Evolutionary conservation across 257 asterid genomes (phyloP).

Genomic region (Solanum habrochaites): DNA sequence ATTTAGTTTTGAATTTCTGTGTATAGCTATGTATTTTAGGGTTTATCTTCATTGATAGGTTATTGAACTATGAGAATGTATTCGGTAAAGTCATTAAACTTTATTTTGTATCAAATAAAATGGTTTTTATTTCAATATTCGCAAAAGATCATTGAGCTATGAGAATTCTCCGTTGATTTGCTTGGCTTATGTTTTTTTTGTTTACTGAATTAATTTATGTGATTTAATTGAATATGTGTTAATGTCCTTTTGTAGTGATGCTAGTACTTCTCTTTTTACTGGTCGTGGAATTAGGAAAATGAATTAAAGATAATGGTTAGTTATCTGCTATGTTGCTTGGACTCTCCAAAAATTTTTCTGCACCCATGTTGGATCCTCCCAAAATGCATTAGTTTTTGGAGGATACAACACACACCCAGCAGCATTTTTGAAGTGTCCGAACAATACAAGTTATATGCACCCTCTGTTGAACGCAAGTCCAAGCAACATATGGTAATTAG

Average conservation of each 20-base stretch:
- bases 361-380: background rate
- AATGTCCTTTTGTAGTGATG: background rate
- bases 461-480: too few species aligned
- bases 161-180: background rate
- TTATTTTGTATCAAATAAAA: background rate
- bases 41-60: background rate
- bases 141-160: background rate
- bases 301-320: background rate
- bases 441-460: background rate
- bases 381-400: background rate
- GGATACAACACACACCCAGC: background rate
- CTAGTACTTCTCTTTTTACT: background rate
- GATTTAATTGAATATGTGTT: background rate
- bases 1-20: background rate
- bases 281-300: background rate
- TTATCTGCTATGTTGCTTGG: background rate
- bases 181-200: background rate
- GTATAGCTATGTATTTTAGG: background rate
- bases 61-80: background rate
- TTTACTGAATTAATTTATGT: background rate
- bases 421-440: background rate
- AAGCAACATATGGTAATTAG: too few species aligned
- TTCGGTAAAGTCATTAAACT: rapidly evolving
- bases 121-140: background rate
- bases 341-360: background rate